These are phyloP conservation scores for Trypanosoma platydactyli DNA, from an alignment of 208 protist species.

Conservation along the genomic window DNA sequence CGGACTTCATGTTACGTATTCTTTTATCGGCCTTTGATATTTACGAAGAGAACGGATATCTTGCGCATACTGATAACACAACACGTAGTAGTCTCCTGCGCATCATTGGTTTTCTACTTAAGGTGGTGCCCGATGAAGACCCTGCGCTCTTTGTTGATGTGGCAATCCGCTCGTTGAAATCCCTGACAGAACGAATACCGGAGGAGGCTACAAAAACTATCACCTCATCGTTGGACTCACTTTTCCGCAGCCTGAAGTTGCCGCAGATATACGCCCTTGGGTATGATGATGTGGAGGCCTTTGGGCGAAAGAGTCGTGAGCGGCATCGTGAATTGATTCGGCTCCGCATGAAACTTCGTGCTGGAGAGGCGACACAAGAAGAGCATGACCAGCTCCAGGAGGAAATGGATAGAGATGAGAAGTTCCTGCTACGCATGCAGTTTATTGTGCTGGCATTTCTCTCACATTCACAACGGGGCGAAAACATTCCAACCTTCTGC, in stretches of 20 bases:
- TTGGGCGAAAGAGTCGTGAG: constrained; percentile 82
- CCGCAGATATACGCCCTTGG: constrained; percentile 73
- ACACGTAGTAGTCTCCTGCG: constrained; percentile 70
- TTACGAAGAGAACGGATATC: constrained; percentile 87
- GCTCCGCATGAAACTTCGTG: constrained; percentile 51
- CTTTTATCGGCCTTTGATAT: constrained; percentile 81
- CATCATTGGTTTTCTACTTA: constrained; percentile 80
- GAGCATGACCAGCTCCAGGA: constrained; percentile 68
- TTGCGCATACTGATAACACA: constrained; percentile 87
- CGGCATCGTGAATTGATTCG: constrained; percentile 77
- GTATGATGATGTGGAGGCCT: constrained; percentile 88
- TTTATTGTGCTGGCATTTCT: constrained; percentile 84
- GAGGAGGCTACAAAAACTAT: constrained; percentile 84
- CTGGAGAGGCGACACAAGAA: constrained; percentile 46
- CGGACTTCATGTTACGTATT: constrained; percentile 83
- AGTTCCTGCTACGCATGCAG: constrained; percentile 91
- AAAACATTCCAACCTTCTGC: constrained; percentile 76
- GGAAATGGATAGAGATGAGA: constrained; percentile 87
- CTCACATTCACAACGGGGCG: constrained; percentile 75
- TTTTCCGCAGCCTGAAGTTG: constrained; percentile 81
- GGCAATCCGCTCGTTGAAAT: constrained; percentile 69
- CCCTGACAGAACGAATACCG: constrained; percentile 67
- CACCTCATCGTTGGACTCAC: constrained; percentile 71
- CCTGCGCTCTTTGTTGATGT: constrained; percentile 85
- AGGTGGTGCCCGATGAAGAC: constrained; percentile 87